Conservation (phyloP, 1,284 basidiomycete genomes). For the Malassezia cuniculi region DNA sequence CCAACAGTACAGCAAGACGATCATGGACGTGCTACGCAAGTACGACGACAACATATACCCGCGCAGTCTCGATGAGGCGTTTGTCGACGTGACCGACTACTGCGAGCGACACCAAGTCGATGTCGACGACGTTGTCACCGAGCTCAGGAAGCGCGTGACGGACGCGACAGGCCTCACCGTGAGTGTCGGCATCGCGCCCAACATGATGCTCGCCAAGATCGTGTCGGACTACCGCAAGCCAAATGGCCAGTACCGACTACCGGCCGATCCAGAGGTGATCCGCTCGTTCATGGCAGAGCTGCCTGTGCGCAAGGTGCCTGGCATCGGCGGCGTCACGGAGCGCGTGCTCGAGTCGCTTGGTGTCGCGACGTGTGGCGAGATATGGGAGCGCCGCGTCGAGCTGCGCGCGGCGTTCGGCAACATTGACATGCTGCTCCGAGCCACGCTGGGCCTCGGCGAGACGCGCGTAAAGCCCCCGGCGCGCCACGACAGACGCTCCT, state of each 20-base stretch:
- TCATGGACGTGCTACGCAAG: slow-evolving; percentile 52
- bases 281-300: slow-evolving; percentile 33
- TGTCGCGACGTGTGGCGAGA: slow-evolving; percentile 35
- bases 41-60: slow-evolving; percentile 70
- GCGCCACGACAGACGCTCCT: slow-evolving; percentile 32
- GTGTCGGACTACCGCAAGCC: slow-evolving; percentile 63
- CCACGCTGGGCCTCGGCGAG: slow-evolving; percentile 32
- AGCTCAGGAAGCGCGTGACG: slow-evolving; percentile 25
- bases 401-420: slow-evolving; percentile 30
- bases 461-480: slow-evolving; percentile 30
- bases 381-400: slow-evolving; percentile 32
- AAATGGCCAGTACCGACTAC: slow-evolving; percentile 31
- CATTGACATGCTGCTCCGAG: slow-evolving; percentile 32
- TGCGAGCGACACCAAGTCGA: slow-evolving; percentile 57
- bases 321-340: slow-evolving; percentile 41
- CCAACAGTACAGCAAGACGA: slow-evolving; percentile 31
- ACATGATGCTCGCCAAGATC: slow-evolving; percentile 61
- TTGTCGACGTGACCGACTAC: slow-evolving; percentile 70
- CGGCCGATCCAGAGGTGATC: slow-evolving; percentile 22
- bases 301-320: slow-evolving; percentile 37
- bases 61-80: slow-evolving; percentile 62
- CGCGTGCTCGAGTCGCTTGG: slow-evolving; percentile 31
- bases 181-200: slow-evolving; percentile 57
- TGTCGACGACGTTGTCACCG: slow-evolving; percentile 60
- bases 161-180: slow-evolving; percentile 58